These are phyloP conservation scores for Aureobasidium sp. DNA, from an alignment of 2,329 filamentous ascomycete species.

Conservation along the genomic window DNA sequence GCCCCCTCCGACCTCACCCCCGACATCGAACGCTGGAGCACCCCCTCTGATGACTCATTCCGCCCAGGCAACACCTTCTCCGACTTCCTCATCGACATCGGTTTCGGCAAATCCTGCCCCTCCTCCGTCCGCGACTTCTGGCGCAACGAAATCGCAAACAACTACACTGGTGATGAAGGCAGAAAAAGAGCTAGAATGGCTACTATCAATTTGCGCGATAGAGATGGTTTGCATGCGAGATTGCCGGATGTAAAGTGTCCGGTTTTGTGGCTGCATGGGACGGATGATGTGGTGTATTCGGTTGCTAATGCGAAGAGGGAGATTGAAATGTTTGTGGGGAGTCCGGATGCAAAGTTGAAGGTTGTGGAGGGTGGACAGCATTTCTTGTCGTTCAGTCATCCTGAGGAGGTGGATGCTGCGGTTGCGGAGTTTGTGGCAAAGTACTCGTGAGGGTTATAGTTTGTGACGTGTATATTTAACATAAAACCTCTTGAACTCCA, in stretches of 20 bases:
- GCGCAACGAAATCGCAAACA: constrained; percentile 33
- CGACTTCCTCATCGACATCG: constrained; percentile 37
- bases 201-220: constrained; percentile 38
- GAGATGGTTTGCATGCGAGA: constrained; percentile 39
- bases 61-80: constrained; percentile 33
- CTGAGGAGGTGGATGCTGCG: constrained; percentile 25
- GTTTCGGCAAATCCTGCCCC: constrained; percentile 35
- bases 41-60: constrained; percentile 32
- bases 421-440: constrained; percentile 19
- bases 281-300: constrained; percentile 32
- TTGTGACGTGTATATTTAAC: too few species aligned
- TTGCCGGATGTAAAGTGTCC: constrained; percentile 42
- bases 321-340: constrained; percentile 39
- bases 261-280: constrained; percentile 43
- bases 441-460: too few species aligned
- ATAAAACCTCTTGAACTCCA: too few species aligned
- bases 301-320: constrained; percentile 37
- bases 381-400: background rate
- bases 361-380: background rate
- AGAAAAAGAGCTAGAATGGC: constrained; percentile 39
- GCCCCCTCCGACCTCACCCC: constrained; percentile 25
- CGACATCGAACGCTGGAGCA: constrained; percentile 33
- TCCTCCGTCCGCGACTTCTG: constrained; percentile 34
- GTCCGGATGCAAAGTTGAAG: constrained; percentile 14
- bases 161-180: constrained; percentile 43